Evolutionary conservation across 768 basidiomycete genomes (phyloP), one percentile per base, ranked within the genome.

Genomic region (Hysterangium stoloniferum): DNA sequence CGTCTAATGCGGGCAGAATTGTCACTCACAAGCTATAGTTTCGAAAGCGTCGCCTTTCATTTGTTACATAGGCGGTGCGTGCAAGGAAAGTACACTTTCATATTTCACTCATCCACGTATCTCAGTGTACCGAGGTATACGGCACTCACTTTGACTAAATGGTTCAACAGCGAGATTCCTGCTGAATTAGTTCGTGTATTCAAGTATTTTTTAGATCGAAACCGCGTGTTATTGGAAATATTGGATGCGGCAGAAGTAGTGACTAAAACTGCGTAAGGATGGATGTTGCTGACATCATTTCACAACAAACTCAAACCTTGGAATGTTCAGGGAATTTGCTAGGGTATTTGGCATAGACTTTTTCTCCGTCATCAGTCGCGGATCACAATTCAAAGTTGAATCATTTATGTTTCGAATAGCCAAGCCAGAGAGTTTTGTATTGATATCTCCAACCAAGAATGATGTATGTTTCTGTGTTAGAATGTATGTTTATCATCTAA

Each of bases 321-420:
- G 38, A 19, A 20, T 32, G 17, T 25, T 20, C 59, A 98, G 95
- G 12, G 96, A 99, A 65, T 97, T 97, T 59, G 94, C 96, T 34
- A 82, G 96, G 8, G 90, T 98, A 5, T 98, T 96, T 57, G 95
- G 96, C 1, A 84, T 99, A 37, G 96, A 99, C 66, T 98, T 97
- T 63, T 89, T 84, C 61, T 96, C 93, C 3, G 94, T 97, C 28
- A 78, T 96, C 55, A 92, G 80, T 54, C 80, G 96, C 28, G 96
- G 96, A 0, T 96, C 93, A 1, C 96, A 99, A 60, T 98, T 92
- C 73, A 99, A 98, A 68, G 96, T 98, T 24, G 96, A 99, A 68
- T 93, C 93, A 0, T 95, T 99, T 69, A 85, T 99, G 85, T 94
- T 96, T 64, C 82, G 94, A 17, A 92, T 98, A 42, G 88, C 89